A percentile compares a stretch with the other conserved stretches of the same genome.
These are phyloP conservation scores for Pichia cephalocereana DNA, from an alignment of 805 yeast species.

Conservation along the genomic window DNA sequence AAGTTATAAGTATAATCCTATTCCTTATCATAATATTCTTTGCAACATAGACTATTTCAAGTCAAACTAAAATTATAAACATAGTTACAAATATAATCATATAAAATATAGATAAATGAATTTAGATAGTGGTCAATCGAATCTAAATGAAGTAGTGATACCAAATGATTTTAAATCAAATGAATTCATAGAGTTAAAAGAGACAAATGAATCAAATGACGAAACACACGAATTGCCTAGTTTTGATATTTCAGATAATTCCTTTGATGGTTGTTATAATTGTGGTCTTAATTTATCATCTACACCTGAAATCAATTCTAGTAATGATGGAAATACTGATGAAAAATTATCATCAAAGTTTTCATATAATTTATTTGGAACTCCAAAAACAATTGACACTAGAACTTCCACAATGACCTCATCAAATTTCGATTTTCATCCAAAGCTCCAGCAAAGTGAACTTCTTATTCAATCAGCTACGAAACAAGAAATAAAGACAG, in stretches of 20 bases:
- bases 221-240: background rate
- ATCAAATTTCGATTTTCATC: background rate
- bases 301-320: background rate
- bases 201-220: too few species aligned
- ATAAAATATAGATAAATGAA: too few species aligned
- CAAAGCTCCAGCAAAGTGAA: background rate
- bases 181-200: too few species aligned
- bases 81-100: too few species aligned
- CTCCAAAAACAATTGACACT: constrained; percentile 6
- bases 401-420: constrained; percentile 8
- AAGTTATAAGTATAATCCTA: too few species aligned
- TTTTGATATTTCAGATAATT: background rate
- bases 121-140: too few species aligned
- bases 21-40: too few species aligned
- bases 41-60: too few species aligned
- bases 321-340: background rate
- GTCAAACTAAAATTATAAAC: too few species aligned
- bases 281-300: background rate
- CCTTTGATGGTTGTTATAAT: background rate
- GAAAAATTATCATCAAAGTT: constrained; percentile 6
- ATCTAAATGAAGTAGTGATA: too few species aligned
- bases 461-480: background rate
- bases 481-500: background rate
- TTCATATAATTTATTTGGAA: constrained; percentile 8
- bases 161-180: too few species aligned